Conservation (phyloP, 768 basidiomycete species). For the Phaeotremella skinneri region DNA sequence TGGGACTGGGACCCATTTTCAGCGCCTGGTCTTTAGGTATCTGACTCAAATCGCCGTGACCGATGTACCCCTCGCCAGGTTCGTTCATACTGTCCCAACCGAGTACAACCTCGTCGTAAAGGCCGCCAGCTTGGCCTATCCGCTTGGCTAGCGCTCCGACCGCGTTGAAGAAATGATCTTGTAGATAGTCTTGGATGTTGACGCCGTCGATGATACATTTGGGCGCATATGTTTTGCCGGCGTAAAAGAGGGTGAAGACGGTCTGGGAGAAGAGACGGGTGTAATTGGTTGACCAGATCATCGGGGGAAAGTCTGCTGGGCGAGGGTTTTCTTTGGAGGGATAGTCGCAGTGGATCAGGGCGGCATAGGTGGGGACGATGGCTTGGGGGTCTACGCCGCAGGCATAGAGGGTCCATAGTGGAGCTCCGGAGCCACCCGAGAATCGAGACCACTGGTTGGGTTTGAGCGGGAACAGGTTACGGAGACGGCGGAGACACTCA, state of each 20-base stretch:
- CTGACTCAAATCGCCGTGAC: constrained; percentile 64
- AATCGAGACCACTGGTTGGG: constrained; percentile 83
- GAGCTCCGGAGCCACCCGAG: constrained; percentile 93
- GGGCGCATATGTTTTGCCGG: constrained; percentile 82
- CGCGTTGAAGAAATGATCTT: constrained; percentile 76
- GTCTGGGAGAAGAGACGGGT: constrained; percentile 83
- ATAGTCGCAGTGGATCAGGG: constrained; percentile 87
- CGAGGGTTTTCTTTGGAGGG: constrained; percentile 62
- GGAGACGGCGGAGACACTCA: constrained; percentile 55
- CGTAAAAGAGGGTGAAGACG: constrained; percentile 91
- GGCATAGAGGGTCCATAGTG: constrained; percentile 71
- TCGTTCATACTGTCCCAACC: constrained; percentile 98
- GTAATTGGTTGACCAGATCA: constrained; percentile 98
- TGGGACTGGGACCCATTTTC: constrained; percentile 83
- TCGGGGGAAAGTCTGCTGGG: constrained; percentile 76
- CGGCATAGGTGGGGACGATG: constrained; percentile 78
- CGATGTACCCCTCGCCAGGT: constrained; percentile 78
- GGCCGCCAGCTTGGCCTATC: constrained; percentile 65
- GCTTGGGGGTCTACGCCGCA: constrained; percentile 85
- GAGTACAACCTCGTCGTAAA: constrained; percentile 81
- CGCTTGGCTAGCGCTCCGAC: constrained; percentile 70
- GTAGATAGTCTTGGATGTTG: constrained; percentile 91
- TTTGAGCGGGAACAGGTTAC: not conserved
- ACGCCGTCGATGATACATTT: constrained; percentile 82
- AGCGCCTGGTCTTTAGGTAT: constrained; percentile 69